Evolutionary conservation across 208 protist genomes (phyloP).

Genomic region (Kentomonas sorsogonicus): DNA sequence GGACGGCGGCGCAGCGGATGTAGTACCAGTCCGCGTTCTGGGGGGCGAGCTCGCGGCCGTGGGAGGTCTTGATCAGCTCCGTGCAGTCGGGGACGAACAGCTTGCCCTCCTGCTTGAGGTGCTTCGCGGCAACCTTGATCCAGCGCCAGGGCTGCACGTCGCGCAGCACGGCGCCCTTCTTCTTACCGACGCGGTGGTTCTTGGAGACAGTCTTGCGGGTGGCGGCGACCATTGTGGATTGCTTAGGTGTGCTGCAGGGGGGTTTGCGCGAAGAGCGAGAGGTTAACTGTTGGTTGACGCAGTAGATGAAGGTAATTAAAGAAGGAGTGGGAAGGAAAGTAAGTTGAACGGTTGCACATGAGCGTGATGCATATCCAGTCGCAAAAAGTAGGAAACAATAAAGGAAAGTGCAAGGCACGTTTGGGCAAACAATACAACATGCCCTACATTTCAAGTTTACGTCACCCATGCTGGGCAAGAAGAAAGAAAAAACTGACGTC

Average conservation of each 20-base stretch:
- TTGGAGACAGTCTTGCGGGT: constrained; percentile 47
- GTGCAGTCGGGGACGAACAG: constrained; percentile 94
- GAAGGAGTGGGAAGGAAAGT: constrained; percentile 3
- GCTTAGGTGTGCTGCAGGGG: no score
- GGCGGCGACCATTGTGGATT: constrained; percentile 39
- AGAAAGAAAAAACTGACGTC: constrained; percentile 18
- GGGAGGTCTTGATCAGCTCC: constrained; percentile 96
- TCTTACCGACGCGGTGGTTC: constrained; percentile 86
- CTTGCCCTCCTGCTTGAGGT: constrained; percentile 95
- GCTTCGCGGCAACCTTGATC: constrained; percentile 91
- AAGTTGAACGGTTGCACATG: neutral
- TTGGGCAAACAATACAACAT: no score
- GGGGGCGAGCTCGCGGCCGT: constrained; percentile 94
- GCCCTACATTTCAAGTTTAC: no score
- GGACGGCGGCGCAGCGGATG: constrained; percentile 94
- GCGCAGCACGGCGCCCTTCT: constrained; percentile 88
- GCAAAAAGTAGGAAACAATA: constrained; percentile 5
- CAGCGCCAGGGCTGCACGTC: constrained; percentile 95
- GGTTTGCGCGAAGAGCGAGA: no score
- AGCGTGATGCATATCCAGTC: neutral
- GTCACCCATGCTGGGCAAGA: no score
- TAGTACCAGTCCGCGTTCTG: constrained; percentile 98
- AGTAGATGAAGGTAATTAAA: neutral
- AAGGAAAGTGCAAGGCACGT: neutral
- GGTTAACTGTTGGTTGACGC: neutral